These are phyloP conservation scores for Colletotrichum sp. DNA, from an alignment of 2,329 filamentous ascomycete genomes.

Conservation along the genomic window DNA sequence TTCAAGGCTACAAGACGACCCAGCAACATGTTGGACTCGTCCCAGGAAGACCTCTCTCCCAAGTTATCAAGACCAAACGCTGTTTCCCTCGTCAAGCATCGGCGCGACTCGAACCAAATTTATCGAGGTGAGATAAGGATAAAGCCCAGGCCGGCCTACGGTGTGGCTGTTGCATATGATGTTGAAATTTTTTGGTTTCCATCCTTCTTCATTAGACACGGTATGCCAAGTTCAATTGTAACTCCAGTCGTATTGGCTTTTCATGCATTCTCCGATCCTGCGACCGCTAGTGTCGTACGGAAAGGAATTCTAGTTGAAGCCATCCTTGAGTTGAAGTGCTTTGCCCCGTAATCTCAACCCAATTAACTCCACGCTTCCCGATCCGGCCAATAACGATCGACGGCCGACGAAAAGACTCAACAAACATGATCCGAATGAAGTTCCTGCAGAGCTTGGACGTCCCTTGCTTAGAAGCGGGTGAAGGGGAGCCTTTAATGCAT, in stretches of 20 bases:
- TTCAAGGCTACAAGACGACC: background rate
- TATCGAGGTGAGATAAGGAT: background rate
- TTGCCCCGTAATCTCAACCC: background rate
- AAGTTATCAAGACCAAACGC: background rate
- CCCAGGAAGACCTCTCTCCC: background rate
- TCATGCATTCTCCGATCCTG: background rate
- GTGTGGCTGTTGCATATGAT: background rate
- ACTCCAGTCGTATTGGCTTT: background rate
- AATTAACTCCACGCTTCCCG: background rate
- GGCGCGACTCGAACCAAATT: background rate
- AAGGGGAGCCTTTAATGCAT: slow-evolving; percentile 37
- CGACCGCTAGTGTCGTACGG: background rate
- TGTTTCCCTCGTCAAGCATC: background rate
- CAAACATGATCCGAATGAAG: background rate
- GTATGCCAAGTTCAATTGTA: background rate
- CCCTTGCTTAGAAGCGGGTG: slow-evolving; percentile 33
- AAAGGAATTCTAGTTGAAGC: background rate
- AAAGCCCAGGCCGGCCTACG: background rate
- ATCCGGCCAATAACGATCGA: background rate
- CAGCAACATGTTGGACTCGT: background rate
- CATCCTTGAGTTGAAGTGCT: background rate
- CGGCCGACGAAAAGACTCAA: background rate
- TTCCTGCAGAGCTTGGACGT: background rate
- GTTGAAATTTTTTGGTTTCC: background rate
- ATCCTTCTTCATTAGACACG: background rate